phyloP scores from a whole-genome alignment of 768 basidiomycete species.

The Macrocybe gigantea region DNA sequence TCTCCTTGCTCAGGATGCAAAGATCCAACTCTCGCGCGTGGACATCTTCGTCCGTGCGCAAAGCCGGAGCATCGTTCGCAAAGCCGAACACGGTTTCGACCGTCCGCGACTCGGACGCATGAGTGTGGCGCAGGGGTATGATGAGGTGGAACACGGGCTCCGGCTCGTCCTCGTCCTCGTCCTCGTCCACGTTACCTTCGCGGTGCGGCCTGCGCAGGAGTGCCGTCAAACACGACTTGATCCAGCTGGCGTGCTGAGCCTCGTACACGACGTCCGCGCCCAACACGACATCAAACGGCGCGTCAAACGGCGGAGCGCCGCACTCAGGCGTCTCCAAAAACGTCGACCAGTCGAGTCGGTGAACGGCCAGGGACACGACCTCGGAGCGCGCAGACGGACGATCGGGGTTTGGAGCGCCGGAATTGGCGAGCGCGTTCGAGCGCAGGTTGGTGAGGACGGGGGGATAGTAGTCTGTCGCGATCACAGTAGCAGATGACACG shows the following conservation, averaged over 20 bases:
- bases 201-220: constrained; percentile 34
- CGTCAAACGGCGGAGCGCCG: constrained; percentile 18
- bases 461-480: constrained; percentile 78
- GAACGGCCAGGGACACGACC: constrained; percentile 15
- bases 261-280: constrained; percentile 87
- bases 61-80: constrained; percentile 1
- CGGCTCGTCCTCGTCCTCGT: neutral
- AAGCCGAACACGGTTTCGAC: constrained; percentile 49
- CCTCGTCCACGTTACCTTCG: neutral
- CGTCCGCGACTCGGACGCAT: constrained; percentile 49
- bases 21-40: constrained; percentile 20
- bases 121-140: constrained; percentile 69
- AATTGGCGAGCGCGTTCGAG: constrained; percentile 55
- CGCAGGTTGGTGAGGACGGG: constrained; percentile 65
- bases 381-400: constrained; percentile 9
- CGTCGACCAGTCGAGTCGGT: constrained; percentile 57
- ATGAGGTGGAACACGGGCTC: constrained; percentile 59
- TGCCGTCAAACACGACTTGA: constrained; percentile 49
- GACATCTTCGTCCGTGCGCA: neutral
- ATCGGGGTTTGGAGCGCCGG: constrained; percentile 11
- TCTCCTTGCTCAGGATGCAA: constrained; percentile 47
- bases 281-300: constrained; percentile 62
- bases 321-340: constrained; percentile 14
- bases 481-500: constrained; percentile 21
- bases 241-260: constrained; percentile 63